Conservation (phyloP, 345 rosid species). For the Trapa incisa region DNA sequence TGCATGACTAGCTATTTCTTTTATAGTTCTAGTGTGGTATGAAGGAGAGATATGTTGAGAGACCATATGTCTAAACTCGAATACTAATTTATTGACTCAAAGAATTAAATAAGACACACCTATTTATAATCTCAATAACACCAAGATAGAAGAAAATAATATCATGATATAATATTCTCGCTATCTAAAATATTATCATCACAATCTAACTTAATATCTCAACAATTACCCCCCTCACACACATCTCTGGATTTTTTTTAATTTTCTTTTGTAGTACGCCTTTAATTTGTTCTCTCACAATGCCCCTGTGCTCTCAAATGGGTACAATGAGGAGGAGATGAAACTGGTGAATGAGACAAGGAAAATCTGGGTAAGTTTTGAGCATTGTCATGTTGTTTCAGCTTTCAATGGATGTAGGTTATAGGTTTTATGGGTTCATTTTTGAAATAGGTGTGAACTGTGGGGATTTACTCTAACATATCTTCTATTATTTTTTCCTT, state of each 20-base stretch:
- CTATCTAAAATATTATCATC: too few species aligned
- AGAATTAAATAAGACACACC: too few species aligned
- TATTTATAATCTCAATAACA: too few species aligned
- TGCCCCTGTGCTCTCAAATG: constrained; percentile 69
- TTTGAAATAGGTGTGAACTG: neutral
- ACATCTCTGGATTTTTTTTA: neutral
- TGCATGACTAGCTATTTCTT: constrained; percentile 12
- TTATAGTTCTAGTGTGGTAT: neutral
- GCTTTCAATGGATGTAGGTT: neutral
- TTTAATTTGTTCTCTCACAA: constrained; percentile 94
- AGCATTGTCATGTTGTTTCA: neutral
- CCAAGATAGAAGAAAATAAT: too few species aligned
- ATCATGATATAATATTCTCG: too few species aligned
- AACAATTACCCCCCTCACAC: neutral
- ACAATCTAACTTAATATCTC: too few species aligned
- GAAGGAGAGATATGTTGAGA: too few species aligned
- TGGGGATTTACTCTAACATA: neutral
- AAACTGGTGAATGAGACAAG: constrained; percentile 83
- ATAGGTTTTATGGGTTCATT: neutral
- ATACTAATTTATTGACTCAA: too few species aligned
- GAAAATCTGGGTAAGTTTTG: constrained; percentile 79
- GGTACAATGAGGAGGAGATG: constrained; percentile 98
- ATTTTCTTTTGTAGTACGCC: constrained; percentile 55
- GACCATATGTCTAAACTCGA: too few species aligned
- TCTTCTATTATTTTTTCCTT: neutral